Conservation (phyloP, 2,329 filamentous ascomycete genomes). For the Verticillium longisporum region DNA sequence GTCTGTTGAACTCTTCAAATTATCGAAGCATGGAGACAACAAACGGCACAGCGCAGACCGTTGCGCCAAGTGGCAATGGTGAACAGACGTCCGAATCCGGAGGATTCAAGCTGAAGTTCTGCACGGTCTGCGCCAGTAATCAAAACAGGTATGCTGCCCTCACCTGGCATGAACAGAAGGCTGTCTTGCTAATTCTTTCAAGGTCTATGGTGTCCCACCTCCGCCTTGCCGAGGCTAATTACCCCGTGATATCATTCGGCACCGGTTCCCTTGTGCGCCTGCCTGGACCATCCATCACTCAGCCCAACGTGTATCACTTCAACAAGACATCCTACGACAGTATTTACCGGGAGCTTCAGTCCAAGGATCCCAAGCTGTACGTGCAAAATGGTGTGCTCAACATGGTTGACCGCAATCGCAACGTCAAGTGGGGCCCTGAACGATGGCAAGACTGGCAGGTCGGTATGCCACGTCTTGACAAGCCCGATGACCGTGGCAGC, state of each 20-base stretch:
- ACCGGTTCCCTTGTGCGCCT: slow-evolving; percentile 92
- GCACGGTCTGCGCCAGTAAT: slow-evolving; percentile 97
- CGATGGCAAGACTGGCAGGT: slow-evolving; percentile 97
- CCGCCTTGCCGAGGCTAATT: slow-evolving; percentile 75
- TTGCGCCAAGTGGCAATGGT: slow-evolving; percentile 18
- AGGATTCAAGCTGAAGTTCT: slow-evolving; percentile 90
- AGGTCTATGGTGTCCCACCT: slow-evolving; percentile 99
- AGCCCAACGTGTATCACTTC: slow-evolving; percentile 97
- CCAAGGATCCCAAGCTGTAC: slow-evolving; percentile 83
- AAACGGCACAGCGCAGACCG: slow-evolving; percentile 27
- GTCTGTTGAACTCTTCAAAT: not conserved
- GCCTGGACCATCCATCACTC: slow-evolving; percentile 81
- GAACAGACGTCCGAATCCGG: slow-evolving; percentile 40
- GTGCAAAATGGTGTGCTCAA: slow-evolving; percentile 87
- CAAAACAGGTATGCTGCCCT: slow-evolving; percentile 71
- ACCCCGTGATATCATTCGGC: slow-evolving; percentile 96
- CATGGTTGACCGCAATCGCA: slow-evolving; percentile 89
- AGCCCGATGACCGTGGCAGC: slow-evolving; percentile 68
- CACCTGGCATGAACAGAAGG: not conserved
- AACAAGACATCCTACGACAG: slow-evolving; percentile 92
- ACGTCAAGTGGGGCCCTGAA: slow-evolving; percentile 92
- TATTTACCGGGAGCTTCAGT: slow-evolving; percentile 86
- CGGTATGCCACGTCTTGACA: slow-evolving; percentile 74
- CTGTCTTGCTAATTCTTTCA: not conserved
- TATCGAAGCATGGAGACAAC: slow-evolving; percentile 29